Evolutionary conservation across 306 rosid species (phyloP).

Genomic region (Bauhinia variegata): DNA sequence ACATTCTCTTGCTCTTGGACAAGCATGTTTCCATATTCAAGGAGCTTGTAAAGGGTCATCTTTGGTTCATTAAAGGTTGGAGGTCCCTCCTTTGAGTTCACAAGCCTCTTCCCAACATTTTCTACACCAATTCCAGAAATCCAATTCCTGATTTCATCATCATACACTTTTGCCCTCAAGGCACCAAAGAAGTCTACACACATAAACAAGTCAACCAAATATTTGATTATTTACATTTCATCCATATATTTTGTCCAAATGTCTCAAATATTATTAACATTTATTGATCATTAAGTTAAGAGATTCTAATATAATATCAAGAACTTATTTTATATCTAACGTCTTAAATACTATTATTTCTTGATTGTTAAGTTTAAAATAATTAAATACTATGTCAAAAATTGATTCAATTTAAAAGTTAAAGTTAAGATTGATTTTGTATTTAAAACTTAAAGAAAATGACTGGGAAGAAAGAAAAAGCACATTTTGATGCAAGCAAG

Average conservation of each 20-base stretch:
- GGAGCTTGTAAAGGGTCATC: conserved; percentile 52
- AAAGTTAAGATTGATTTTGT: too few relatives aligned
- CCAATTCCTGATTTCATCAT: conserved; percentile 75
- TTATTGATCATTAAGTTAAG: too few relatives aligned
- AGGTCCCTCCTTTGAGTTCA: conserved; percentile 78
- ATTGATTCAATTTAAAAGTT: too few relatives aligned
- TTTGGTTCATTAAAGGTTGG: conserved; percentile 67
- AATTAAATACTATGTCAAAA: too few relatives aligned
- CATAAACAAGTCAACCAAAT: conserved; percentile 3
- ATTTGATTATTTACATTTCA: too few relatives aligned
- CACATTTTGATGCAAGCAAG: neutral
- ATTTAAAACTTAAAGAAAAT: too few relatives aligned
- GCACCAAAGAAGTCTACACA: conserved; percentile 76
- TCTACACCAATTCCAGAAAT: conserved; percentile 60
- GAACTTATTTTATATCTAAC: too few relatives aligned
- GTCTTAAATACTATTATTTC: too few relatives aligned
- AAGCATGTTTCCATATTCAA: conserved; percentile 69
- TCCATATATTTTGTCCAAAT: conserved; percentile 6
- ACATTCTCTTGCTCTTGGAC: conserved; percentile 81
- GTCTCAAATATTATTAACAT: too few relatives aligned
- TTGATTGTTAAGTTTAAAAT: too few relatives aligned
- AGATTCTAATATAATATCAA: too few relatives aligned
- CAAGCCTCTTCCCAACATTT: conserved; percentile 59
- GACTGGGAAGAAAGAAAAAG: neutral
- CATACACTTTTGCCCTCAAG: conserved; percentile 75